Base-by-base conservation (phyloP, 495 filamentous ascomycete genomes). In the Penicillium crystallinum region DNA sequence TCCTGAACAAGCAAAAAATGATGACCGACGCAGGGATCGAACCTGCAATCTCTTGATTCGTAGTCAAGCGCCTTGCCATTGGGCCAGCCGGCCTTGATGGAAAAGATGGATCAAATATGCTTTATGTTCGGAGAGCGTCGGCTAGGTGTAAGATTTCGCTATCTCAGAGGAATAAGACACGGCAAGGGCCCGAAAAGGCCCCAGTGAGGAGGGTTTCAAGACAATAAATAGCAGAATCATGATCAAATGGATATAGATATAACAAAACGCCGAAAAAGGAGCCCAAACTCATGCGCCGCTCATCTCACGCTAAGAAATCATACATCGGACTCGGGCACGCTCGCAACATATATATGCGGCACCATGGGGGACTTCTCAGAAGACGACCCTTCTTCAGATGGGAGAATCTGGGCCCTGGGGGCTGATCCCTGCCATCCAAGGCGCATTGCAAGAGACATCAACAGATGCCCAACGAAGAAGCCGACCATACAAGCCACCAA, bases 41-140 rank as follows among this genome's bases (percentile, higher is more conserved):
- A 61, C 69, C 68, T 72, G 69, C 69, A 78, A 79, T 79, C 76
- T 79, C 77, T 79, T 79, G 77, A 79, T 79, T 80, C 80, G 80
- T 82, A 83, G 80, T 83, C 80, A 83, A 83, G 80, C 79, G 79
- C 79, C 80, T 83, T 83, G 75, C 80, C 80, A 83, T 83, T 83
- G 75, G 77, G 78, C 79, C 77, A 82, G 71, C 71, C 61, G 69
- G 65, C 67, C 67, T 48, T 46, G 8, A 39, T 30, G 9, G 14
- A 23, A 11, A n/a, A n/a, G 0, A 9, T 19, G 9, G 12, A 11
- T 2, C 6, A 5, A 11, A 49, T 11, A 17, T 23, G 10, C 17
- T 6, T 14, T 10, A 39, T 49, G 12, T 9, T 4, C 6, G 9
- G 1, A 0, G 5, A n/a, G n/a, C n/a, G n/a, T n/a, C n/a, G n/a